Evolutionary conservation across 2,329 filamentous ascomycete genomes (phyloP).

Genomic region (Ilyonectria mors-panacis): DNA sequence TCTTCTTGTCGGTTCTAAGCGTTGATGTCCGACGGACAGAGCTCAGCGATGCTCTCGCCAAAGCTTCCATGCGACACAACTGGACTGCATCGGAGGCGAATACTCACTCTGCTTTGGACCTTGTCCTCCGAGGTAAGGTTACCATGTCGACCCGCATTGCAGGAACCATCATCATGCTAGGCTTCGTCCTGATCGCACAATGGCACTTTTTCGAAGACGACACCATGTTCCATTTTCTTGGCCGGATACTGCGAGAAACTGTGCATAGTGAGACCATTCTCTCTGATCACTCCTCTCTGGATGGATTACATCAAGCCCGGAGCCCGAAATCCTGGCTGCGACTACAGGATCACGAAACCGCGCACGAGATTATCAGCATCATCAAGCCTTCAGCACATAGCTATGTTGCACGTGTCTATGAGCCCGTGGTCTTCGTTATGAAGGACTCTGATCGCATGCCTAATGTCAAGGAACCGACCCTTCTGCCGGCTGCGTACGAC

Average conservation of each 20-base stretch:
- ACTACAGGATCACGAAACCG: slow-evolving; percentile 84
- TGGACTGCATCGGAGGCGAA: slow-evolving; percentile 45
- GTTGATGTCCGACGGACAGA: slow-evolving; percentile 84
- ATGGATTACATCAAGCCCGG: slow-evolving; percentile 79
- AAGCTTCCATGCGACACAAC: slow-evolving; percentile 63
- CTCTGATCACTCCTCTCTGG: slow-evolving; percentile 57
- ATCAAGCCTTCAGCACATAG: slow-evolving; percentile 80
- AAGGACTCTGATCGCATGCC: slow-evolving; percentile 77
- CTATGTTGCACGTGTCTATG: slow-evolving; percentile 81
- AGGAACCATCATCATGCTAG: slow-evolving; percentile 80
- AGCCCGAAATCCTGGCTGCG: slow-evolving; percentile 84
- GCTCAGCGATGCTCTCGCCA: slow-evolving; percentile 79
- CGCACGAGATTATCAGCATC: slow-evolving; percentile 81
- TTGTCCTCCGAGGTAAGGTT: slow-evolving; percentile 74
- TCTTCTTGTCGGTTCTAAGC: slow-evolving; percentile 84
- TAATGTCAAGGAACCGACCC: slow-evolving; percentile 55
- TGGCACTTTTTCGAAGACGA: slow-evolving; percentile 82
- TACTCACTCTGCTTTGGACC: slow-evolving; percentile 65
- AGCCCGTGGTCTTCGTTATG: slow-evolving; percentile 81
- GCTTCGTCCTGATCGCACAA: slow-evolving; percentile 80
- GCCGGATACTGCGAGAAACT: slow-evolving; percentile 42
- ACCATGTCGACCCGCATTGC: slow-evolving; percentile 82
- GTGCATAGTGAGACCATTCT: slow-evolving; percentile 41
- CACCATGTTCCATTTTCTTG: slow-evolving; percentile 54
- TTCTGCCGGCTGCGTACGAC: slow-evolving; percentile 69